Conservation (phyloP, 2,329 filamentous ascomycete genomes). For the Cladosporium velox region DNA sequence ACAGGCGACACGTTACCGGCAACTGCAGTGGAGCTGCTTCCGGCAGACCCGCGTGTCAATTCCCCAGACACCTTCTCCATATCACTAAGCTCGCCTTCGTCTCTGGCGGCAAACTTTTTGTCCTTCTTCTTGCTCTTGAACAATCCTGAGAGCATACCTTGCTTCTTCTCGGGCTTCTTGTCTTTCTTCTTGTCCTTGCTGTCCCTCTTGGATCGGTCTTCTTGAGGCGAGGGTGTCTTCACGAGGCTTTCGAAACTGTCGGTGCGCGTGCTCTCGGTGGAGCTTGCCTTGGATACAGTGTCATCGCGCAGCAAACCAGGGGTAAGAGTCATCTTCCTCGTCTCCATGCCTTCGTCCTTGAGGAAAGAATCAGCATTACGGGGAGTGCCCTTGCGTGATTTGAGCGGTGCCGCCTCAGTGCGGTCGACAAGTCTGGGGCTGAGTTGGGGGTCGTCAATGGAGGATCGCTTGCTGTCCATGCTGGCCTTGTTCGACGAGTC, state of each 20-base stretch:
- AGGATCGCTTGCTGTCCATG: conserved; percentile 21
- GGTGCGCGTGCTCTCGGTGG: conserved; percentile 48
- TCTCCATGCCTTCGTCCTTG: conserved; percentile 92
- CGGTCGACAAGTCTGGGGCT: conserved; percentile 37
- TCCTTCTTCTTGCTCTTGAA: conserved; percentile 69
- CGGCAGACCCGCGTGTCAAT: conserved; percentile 27
- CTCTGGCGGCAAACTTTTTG: conserved; percentile 54
- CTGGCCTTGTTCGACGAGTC: conserved; percentile 17
- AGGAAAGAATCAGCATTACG: conserved; percentile 96
- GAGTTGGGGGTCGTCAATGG: conserved; percentile 34
- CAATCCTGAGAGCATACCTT: conserved; percentile 71
- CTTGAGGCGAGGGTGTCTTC: conserved; percentile 63
- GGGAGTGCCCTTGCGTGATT: conserved; percentile 81
- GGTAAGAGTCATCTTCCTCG: conserved; percentile 95
- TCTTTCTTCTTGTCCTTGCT: conserved; percentile 77
- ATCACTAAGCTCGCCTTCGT: conserved; percentile 37
- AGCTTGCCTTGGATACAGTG: conserved; percentile 41
- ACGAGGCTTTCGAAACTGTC: conserved; percentile 77
- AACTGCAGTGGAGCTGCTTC: background rate
- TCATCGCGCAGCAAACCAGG: conserved; percentile 90
- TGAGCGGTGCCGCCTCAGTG: conserved; percentile 44
- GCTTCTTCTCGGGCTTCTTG: conserved; percentile 76
- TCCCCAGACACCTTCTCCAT: conserved; percentile 37
- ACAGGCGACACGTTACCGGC: conserved; percentile 16
- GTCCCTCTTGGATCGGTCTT: conserved; percentile 61